A percentile compares a stretch with the other conserved stretches of the same genome.
Conservation (phyloP, 768 basidiomycete species). For the Fistulinella prunicolor region DNA sequence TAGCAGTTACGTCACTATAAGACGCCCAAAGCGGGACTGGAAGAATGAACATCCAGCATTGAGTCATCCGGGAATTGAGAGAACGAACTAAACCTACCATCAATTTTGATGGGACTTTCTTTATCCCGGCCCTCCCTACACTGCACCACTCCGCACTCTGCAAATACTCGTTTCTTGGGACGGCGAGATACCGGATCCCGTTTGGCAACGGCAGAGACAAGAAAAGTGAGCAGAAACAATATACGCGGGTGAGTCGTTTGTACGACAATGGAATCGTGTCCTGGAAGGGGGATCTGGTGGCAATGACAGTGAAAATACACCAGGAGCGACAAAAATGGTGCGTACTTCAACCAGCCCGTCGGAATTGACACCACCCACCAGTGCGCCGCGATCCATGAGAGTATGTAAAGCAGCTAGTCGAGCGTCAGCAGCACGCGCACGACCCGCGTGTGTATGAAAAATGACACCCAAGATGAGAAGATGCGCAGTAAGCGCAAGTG, state of each 20-base stretch:
- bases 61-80: neutral
- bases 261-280: conserved; percentile 46
- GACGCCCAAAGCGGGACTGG: conserved; percentile 58
- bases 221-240: conserved; percentile 61
- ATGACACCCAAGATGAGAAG: conserved; percentile 59
- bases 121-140: conserved; percentile 44
- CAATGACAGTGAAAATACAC: neutral
- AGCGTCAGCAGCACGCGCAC: conserved; percentile 43
- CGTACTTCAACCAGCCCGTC: conserved; percentile 40
- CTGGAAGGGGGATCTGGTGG: conserved; percentile 28
- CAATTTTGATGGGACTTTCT: conserved; percentile 9
- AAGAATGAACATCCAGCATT: neutral
- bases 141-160: conserved; percentile 52
- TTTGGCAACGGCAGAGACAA: conserved; percentile 63
- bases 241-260: conserved; percentile 68
- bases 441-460: conserved; percentile 60
- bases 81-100: conserved; percentile 9
- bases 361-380: conserved; percentile 34
- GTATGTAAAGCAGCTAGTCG: conserved; percentile 60
- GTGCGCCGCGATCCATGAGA: conserved; percentile 59
- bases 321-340: conserved; percentile 18
- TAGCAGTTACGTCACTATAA: conserved; percentile 44
- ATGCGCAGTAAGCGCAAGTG: conserved; percentile 49
- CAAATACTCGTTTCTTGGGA: conserved; percentile 71
- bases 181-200: conserved; percentile 71